These are phyloP conservation scores for Lasiosphaeris hirsuta DNA, from an alignment of 495 filamentous ascomycete species.

Conservation along the genomic window DNA sequence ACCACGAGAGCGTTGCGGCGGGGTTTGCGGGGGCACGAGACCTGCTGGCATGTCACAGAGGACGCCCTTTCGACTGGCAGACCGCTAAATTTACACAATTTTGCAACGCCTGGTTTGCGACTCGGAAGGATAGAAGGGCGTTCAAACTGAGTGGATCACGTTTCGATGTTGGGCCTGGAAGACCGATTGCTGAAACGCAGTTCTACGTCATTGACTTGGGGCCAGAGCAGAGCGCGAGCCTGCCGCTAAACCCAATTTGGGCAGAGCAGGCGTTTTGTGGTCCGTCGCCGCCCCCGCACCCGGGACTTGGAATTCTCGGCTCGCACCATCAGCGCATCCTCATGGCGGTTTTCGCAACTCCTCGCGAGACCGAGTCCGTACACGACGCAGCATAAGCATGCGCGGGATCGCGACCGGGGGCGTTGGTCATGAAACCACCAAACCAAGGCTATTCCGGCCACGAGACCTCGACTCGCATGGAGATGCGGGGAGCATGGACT, in stretches of 20 bases:
- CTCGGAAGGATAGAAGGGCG: neutral
- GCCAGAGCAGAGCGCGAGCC: neutral
- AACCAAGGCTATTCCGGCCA: neutral
- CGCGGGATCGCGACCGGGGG: neutral
- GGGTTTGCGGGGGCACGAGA: too few species aligned
- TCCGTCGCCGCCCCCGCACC: neutral
- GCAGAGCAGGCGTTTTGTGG: neutral
- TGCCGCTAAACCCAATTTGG: constrained; percentile 2
- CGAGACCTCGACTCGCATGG: neutral
- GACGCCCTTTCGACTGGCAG: too few species aligned
- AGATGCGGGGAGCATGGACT: neutral
- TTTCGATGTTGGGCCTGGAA: constrained; percentile 1
- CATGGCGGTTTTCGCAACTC: neutral
- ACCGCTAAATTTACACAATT: neutral
- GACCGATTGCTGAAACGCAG: neutral
- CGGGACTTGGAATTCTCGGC: neutral
- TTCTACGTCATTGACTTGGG: constrained; percentile 6
- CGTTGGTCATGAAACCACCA: neutral
- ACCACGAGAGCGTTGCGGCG: too few species aligned
- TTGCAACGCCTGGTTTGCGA: neutral
- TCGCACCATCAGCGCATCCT: neutral
- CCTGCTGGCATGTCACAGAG: too few species aligned
- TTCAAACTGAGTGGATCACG: neutral
- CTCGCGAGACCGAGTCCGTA: neutral
- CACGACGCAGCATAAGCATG: neutral